These are phyloP conservation scores for Alectoria sarmentosa DNA, from an alignment of 495 filamentous ascomycete species.

Conservation along the genomic window DNA sequence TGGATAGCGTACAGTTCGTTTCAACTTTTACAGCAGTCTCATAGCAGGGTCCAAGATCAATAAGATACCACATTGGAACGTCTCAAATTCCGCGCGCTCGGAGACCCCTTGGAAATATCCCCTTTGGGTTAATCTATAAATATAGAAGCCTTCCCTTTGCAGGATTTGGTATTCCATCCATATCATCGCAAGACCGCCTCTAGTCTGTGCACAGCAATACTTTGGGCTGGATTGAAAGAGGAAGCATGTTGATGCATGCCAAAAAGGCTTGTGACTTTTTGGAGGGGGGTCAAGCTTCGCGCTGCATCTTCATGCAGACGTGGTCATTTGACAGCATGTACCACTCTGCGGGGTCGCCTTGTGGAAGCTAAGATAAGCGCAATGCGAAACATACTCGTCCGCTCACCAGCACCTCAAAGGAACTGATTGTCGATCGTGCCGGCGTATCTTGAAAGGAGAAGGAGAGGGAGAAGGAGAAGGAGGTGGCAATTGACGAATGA, in stretches of 20 bases:
- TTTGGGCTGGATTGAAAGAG: neutral
- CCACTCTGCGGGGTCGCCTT: neutral
- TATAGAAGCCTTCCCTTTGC: too few species aligned
- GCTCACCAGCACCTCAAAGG: neutral
- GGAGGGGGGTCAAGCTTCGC: neutral
- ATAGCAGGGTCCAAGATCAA: neutral
- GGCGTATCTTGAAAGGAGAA: constrained; percentile 9
- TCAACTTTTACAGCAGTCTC: neutral
- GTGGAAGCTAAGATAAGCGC: neutral
- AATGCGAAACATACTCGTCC: neutral
- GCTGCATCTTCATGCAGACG: neutral
- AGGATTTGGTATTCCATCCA: too few species aligned
- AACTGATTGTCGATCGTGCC: constrained; percentile 4
- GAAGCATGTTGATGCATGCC: neutral
- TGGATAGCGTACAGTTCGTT: neutral
- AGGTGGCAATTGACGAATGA: neutral
- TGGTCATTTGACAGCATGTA: neutral
- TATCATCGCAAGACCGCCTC: too few species aligned
- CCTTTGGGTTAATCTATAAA: neutral
- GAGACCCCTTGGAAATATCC: neutral
- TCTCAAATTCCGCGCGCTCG: neutral
- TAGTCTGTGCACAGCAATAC: neutral
- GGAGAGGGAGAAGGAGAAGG: constrained; percentile 6
- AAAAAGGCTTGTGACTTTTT: neutral
- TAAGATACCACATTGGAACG: neutral